Conservation (phyloP, 306 rosid species). For the Notholithocarpus densiflorus region DNA sequence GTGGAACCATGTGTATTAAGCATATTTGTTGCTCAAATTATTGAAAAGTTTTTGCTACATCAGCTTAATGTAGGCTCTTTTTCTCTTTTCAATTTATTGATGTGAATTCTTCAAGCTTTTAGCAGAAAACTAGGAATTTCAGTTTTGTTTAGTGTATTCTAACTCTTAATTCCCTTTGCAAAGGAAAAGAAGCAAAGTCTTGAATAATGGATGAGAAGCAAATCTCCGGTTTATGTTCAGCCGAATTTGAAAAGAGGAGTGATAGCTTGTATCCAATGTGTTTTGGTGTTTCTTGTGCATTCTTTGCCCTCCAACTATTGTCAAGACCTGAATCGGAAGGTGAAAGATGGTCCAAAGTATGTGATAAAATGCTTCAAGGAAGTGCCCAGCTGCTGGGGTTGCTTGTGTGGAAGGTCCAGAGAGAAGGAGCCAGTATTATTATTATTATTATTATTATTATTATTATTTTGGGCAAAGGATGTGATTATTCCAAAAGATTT, state of each 20-base stretch:
- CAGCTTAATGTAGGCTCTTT: conserved; percentile 13
- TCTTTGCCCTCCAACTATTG: conserved; percentile 65
- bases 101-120: conserved; percentile 17
- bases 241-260: conserved; percentile 39
- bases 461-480: background rate
- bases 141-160: conserved; percentile 17
- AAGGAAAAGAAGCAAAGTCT: conserved; percentile 30
- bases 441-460: too few relatives aligned
- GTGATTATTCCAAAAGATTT: conserved; percentile 3
- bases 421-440: conserved; percentile 33
- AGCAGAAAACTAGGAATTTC: conserved; percentile 15
- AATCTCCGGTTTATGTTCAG: conserved; percentile 27
- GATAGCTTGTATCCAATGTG: conserved; percentile 64
- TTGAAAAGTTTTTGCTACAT: conserved; percentile 21
- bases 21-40: conserved; percentile 16
- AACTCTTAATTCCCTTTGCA: conserved; percentile 31
- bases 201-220: conserved; percentile 62
- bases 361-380: conserved; percentile 74
- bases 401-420: conserved; percentile 75
- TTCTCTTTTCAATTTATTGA: conserved; percentile 11
- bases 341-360: conserved; percentile 51
- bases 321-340: conserved; percentile 45
- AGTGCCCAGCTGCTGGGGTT: conserved; percentile 83
- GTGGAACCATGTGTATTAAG: conserved; percentile 12
- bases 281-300: conserved; percentile 89